Evolutionary conservation across 2,329 filamentous ascomycete genomes (phyloP), one percentile per base, ranked within the genome.

Genomic region (Didymella sp.): DNA sequence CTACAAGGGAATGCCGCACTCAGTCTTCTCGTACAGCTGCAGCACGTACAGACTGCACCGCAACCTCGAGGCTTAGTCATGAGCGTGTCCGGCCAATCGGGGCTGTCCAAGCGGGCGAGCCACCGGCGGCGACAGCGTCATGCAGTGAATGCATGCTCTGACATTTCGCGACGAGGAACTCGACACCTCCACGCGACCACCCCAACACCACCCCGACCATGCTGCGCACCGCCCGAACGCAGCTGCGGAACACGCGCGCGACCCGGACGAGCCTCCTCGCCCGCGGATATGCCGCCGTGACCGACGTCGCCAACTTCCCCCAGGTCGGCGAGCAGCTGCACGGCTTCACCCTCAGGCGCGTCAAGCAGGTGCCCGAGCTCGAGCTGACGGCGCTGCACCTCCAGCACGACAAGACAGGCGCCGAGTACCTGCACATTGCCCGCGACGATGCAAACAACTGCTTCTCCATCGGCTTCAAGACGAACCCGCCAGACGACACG

Each of bases 391-490:
- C 95, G 5, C 79, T 98, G 50, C 91, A 96, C 62, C 84, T 99
- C 61, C 88, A 91, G 71, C 95, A 99, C 75, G 91, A 98, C 79
- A 93, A 93, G 81, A 99, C 95, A 0, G 92, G 93, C 58, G 95
- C 95, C 62, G 92, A 99, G 66, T 97, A 98, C 74, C 84, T 99
- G 43, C 95, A 99, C 78, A 89, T 99, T 68, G 94, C 93, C 15
- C 85, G 94, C 67, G 92, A 98, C 56, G 95, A 99, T 74, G 90
- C 89, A 81, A 99, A 99, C 81, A 99, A 99, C 90, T 95, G 98
- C 74, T 99, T 99, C 79, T 96, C 93, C 33, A 96, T 99, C 71
- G 95, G 93, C 49, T 99, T 99, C 87, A 97, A 97, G 85, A 99
- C 95, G 22, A 98, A 98, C 74, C 95, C 95, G 17, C 93, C 93